Evolutionary conservation across 2,329 filamentous ascomycete species (phyloP).

Genomic region (Colletotrichum sp.): DNA sequence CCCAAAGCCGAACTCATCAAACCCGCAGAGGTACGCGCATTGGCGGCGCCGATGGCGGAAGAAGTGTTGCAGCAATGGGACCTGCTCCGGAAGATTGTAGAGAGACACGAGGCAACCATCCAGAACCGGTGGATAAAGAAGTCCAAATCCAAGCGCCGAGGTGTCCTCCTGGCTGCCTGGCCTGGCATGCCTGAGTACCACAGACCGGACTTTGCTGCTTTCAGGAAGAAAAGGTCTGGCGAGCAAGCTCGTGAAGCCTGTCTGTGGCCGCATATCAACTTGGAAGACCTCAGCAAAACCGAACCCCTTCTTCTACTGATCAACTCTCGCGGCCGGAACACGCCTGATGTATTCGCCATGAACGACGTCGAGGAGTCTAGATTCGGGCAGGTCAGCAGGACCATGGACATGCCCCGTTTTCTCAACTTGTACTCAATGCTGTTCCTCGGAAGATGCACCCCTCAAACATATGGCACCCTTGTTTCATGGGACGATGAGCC

Average conservation of each 20-base stretch:
- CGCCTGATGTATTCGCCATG: conserved; percentile 50
- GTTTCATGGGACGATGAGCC: conserved; percentile 35
- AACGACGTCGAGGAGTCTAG: conserved; percentile 43
- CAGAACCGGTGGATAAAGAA: conserved; percentile 62
- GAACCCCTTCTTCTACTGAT: conserved; percentile 54
- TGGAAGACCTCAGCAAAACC: conserved; percentile 54
- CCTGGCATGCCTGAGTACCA: conserved; percentile 53
- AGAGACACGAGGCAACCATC: conserved; percentile 55
- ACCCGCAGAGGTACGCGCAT: not conserved
- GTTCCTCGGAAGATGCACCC: conserved; percentile 30
- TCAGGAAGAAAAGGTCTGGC: not conserved
- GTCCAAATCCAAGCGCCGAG: conserved; percentile 45
- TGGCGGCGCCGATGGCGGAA: not conserved
- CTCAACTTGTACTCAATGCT: conserved; percentile 38
- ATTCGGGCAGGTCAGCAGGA: conserved; percentile 29
- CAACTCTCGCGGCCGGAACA: conserved; percentile 53
- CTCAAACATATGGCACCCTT: conserved; percentile 40
- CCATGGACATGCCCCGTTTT: conserved; percentile 26
- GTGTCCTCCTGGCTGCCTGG: conserved; percentile 52
- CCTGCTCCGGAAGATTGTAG: conserved; percentile 44
- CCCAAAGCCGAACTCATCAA: not conserved
- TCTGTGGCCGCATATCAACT: conserved; percentile 61
- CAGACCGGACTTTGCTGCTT: conserved; percentile 54
- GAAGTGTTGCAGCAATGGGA: conserved; percentile 39
- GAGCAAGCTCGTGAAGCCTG: conserved; percentile 33